Conservation (phyloP, 345 rosid genomes). For the Noccaea caerulescens region DNA sequence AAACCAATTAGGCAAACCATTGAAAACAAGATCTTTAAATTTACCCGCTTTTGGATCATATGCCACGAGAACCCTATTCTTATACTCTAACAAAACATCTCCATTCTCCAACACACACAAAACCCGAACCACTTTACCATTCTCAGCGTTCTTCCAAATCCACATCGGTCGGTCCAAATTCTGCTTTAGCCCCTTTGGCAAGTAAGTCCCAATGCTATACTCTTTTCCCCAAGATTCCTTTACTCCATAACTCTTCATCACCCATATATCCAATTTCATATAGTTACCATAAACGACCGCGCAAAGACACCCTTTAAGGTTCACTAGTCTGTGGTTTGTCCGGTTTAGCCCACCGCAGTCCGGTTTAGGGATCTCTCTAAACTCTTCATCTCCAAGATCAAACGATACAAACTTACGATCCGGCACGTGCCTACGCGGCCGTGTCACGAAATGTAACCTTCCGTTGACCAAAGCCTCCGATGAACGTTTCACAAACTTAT, state of each 20-base stretch:
- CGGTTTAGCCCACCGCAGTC: constrained; percentile 66
- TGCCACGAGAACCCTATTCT: constrained; percentile 64
- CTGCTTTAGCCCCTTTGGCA: constrained; percentile 75
- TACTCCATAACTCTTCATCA: constrained; percentile 68
- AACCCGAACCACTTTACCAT: constrained; percentile 59
- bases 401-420: constrained; percentile 72
- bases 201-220: constrained; percentile 63
- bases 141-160: constrained; percentile 56
- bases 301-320: constrained; percentile 60
- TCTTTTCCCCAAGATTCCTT: constrained; percentile 78
- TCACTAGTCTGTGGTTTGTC: constrained; percentile 63
- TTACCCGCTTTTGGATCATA: constrained; percentile 66
- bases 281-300: constrained; percentile 72
- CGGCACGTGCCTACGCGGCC: constrained; percentile 62
- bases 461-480: constrained; percentile 78
- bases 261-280: constrained; percentile 85
- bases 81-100: constrained; percentile 81
- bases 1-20: constrained; percentile 79
- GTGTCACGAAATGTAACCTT: constrained; percentile 77
- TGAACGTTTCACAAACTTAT: constrained; percentile 58
- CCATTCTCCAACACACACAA: constrained; percentile 66
- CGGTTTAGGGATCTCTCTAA: constrained; percentile 76
- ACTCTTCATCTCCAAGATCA: constrained; percentile 73
- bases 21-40: constrained; percentile 61
- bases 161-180: constrained; percentile 51